These are phyloP conservation scores for Orobanche coerulescens DNA, from an alignment of 257 asterid species.

Conservation along the genomic window DNA sequence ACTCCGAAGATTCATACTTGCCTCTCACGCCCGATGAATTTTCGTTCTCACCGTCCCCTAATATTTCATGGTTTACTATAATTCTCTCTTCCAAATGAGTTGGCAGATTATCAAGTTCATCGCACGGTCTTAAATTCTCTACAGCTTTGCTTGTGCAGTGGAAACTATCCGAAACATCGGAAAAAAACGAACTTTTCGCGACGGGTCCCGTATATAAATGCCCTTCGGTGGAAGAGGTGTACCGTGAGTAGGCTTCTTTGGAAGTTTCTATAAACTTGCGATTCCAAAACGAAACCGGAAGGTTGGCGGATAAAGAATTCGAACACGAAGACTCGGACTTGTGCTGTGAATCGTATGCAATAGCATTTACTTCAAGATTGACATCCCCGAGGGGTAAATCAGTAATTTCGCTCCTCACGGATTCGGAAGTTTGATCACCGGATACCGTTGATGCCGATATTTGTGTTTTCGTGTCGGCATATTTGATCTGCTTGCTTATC, in stretches of 20 bases:
- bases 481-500: no score
- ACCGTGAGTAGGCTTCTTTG: slow-evolving; percentile 25
- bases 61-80: slow-evolving; percentile 12
- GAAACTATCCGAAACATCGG: slow-evolving; percentile 18
- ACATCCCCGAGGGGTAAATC: no score
- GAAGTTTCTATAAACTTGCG: slow-evolving; percentile 24
- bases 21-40: no score
- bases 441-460: slow-evolving; percentile 24
- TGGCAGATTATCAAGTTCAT: slow-evolving; percentile 12
- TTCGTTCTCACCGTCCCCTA: neutral
- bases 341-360: slow-evolving; percentile 24
- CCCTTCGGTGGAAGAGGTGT: slow-evolving; percentile 11
- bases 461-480: neutral
- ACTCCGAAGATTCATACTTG: slow-evolving; percentile 17
- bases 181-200: slow-evolving; percentile 12
- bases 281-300: slow-evolving; percentile 22
- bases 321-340: slow-evolving; percentile 47
- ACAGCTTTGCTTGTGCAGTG: slow-evolving; percentile 12
- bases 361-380: slow-evolving; percentile 4
- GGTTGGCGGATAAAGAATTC: slow-evolving; percentile 25
- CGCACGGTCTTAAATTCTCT: slow-evolving; percentile 8
- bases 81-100: slow-evolving; percentile 14
- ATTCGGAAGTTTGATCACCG: slow-evolving; percentile 23
- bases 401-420: slow-evolving; percentile 1
- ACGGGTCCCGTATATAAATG: neutral